Evolutionary conservation across 441 rosid genomes (phyloP), one percentile per base, ranked within the genome.

Genomic region (Eruca vesicaria): DNA sequence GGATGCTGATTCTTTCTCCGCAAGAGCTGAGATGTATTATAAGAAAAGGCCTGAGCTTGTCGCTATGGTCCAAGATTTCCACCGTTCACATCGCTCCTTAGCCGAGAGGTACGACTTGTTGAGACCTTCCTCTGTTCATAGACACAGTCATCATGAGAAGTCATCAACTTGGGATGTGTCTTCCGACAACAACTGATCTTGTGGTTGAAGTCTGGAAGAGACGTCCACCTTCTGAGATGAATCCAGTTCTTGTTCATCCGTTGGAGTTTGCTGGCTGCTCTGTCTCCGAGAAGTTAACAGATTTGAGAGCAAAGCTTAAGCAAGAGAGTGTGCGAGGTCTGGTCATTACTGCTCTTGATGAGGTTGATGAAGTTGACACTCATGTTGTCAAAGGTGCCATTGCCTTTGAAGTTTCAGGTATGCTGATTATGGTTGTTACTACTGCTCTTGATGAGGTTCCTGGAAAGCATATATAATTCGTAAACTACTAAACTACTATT

Each of bases 141-240:
- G 77, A 59, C 77, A 71, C 15, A 77, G 77, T 43, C 53, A 48
- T 16, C 92, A 90, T 1, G 82, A 66, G 52, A 77, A 59, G 20
- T 77, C 76, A 71, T 77, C 76, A 36, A 71, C 68, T 5, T 71
- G 68, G 11, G 68, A 71, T 36, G 68, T n/a, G n/a, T n/a, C n/a
- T 92, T 21, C 89, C 87, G 48, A 93, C 98, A 52, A 63, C 82
- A 19, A 83, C 86, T 38, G 93, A 90, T 84, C 88, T 96, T 83
- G 95, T 94, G 6, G 99, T 92, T 55, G 78, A 93, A 79, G 87
- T 92, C 36, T 96, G 99, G 99, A 85, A 84, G 78, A 82, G 73
- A 63, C 87, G 94, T 53, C 98, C 98, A 10, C 83, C 86, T 16
- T 75, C 83, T 48, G 88, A 88, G 86, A 64, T 73, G 69, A 86